A percentile compares a stretch with the other conserved stretches of the same genome.
These are phyloP conservation scores for Colletotrichum costaricense DNA, from an alignment of 2,329 filamentous ascomycete species.

Conservation along the genomic window DNA sequence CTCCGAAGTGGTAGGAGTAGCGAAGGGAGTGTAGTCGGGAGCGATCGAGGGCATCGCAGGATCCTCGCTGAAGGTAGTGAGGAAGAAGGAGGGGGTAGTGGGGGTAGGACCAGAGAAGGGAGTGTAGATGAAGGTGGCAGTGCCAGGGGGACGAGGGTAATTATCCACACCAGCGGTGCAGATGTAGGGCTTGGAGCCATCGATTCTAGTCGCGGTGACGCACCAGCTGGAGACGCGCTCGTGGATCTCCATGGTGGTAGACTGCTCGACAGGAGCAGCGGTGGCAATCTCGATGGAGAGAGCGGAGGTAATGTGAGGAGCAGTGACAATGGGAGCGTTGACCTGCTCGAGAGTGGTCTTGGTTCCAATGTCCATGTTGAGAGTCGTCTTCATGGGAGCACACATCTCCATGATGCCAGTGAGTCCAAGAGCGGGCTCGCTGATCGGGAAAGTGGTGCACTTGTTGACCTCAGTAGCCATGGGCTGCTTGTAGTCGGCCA, in stretches of 20 bases:
- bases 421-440: too few species aligned
- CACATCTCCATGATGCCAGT: neutral
- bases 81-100: neutral
- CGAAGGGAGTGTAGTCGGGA: too few species aligned
- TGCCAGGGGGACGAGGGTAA: neutral
- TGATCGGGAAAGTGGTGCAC: neutral
- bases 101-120: neutral
- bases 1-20: neutral
- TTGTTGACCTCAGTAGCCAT: neutral
- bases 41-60: neutral
- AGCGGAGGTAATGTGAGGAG: neutral
- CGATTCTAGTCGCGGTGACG: neutral
- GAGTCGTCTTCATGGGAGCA: too few species aligned
- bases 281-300: neutral
- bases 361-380: neutral
- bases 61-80: neutral
- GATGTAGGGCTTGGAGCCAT: neutral
- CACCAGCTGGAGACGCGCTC: neutral
- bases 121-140: too few species aligned
- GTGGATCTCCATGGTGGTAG: neutral
- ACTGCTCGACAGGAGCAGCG: neutral
- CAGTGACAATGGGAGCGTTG: neutral
- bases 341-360: neutral
- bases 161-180: neutral
- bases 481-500: neutral